A percentile compares a stretch with the other conserved stretches of the same genome.
Evolutionary conservation across 495 filamentous ascomycete species (phyloP).

Genomic region (Neurospora sp.): DNA sequence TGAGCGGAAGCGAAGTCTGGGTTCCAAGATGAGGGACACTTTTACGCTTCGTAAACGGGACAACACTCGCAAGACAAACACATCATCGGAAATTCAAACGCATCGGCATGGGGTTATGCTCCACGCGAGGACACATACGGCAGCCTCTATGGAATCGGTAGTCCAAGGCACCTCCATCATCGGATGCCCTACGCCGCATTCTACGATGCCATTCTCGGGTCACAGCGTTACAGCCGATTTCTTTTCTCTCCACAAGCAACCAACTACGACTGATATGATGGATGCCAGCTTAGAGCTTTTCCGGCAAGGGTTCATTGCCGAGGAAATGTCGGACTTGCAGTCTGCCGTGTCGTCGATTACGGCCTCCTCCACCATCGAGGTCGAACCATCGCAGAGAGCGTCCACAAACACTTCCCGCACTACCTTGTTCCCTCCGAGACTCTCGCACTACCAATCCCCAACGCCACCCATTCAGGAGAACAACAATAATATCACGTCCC

Average conservation of each 20-base stretch:
- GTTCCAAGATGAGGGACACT: slow-evolving; percentile 22
- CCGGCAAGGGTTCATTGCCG: slow-evolving; percentile 10
- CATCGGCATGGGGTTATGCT: background rate
- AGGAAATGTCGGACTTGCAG: slow-evolving; percentile 11
- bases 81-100: background rate
- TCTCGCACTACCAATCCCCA: slow-evolving; percentile 6
- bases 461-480: background rate
- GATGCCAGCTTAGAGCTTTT: slow-evolving; percentile 15
- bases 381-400: slow-evolving; percentile 6
- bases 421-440: slow-evolving; percentile 10
- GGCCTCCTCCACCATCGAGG: slow-evolving; percentile 11
- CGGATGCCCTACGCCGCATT: slow-evolving; percentile 1
- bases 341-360: slow-evolving; percentile 16
- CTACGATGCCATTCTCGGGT: slow-evolving; percentile 1
- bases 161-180: slow-evolving; percentile 7
- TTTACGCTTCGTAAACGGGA: slow-evolving; percentile 17
- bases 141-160: slow-evolving; percentile 5
- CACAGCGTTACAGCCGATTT: slow-evolving; percentile 5
- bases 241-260: slow-evolving; percentile 7
- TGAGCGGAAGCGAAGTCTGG: slow-evolving; percentile 21
- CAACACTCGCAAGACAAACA: slow-evolving; percentile 8
- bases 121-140: slow-evolving; percentile 11
- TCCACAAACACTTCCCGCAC: slow-evolving; percentile 22
- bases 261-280: background rate
- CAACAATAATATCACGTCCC: background rate